Conservation (phyloP, 108 stramenopile species). For the Hondaea fermentalgiana region DNA sequence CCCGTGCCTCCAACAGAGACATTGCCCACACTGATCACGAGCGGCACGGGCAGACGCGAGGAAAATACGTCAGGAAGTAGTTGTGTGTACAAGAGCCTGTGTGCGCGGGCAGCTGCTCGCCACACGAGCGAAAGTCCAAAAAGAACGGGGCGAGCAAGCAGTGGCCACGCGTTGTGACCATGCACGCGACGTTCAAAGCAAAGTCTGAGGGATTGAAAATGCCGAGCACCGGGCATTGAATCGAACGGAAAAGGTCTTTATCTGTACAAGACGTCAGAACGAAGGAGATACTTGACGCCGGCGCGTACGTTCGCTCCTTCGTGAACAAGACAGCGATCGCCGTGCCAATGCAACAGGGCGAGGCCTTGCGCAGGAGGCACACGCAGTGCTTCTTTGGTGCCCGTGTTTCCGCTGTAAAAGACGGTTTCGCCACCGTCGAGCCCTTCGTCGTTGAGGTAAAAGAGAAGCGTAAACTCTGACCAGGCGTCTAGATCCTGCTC, state of each 20-base stretch:
- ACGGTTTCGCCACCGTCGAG: slow-evolving; percentile 62
- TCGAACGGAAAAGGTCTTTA: background rate
- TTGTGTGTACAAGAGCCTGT: background rate
- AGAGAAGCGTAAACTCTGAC: slow-evolving; percentile 70
- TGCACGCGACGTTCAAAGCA: background rate
- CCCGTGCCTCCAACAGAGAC: background rate
- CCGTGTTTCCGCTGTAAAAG: slow-evolving; percentile 43
- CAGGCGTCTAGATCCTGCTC: slow-evolving; percentile 30
- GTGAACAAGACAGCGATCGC: slow-evolving; percentile 70
- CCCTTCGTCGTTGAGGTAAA: slow-evolving; percentile 63
- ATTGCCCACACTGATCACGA: background rate
- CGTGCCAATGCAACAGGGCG: slow-evolving; percentile 71
- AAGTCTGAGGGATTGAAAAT: too few relatives aligned
- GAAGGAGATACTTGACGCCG: slow-evolving; percentile 72
- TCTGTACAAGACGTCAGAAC: slow-evolving; percentile 61
- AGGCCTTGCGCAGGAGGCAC: slow-evolving; percentile 60
- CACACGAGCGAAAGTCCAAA: background rate
- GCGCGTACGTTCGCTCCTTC: slow-evolving; percentile 67
- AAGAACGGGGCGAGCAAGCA: background rate
- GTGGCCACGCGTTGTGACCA: background rate
- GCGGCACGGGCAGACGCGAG: background rate
- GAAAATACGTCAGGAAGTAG: background rate
- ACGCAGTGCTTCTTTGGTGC: slow-evolving; percentile 32
- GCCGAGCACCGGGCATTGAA: too few relatives aligned
- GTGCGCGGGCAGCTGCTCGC: background rate